Base-by-base conservation (phyloP, 2,329 filamentous ascomycete species). In the Parastagonospora avenae region DNA sequence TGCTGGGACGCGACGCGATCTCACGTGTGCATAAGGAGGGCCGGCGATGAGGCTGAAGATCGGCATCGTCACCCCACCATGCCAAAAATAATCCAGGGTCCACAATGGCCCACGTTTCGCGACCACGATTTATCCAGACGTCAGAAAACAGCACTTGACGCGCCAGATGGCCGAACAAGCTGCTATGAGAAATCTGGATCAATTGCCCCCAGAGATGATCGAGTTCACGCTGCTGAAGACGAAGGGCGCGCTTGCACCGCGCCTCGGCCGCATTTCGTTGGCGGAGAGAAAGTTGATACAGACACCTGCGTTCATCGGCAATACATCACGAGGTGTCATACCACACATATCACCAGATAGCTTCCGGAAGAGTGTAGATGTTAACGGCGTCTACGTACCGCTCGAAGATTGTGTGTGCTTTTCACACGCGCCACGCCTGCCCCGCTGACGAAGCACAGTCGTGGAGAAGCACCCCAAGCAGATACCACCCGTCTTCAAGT, bases 311-410 rank as follows among this genome's bases (percentile, higher is more conserved):
- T 96, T 89, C 72, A 78, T 96, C 51, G 87, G 85, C 43, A 80
- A 89, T 59, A 89, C 90, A 2, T 97, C 94, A 30, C 84, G 94
- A 65, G 94, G 94, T 16, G 85, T 84, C 1, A 79, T 97, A 31
- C 92, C 94, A 44, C 94, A 99, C 76, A 76, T 99, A 58, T 90
- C 92, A 2, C 92, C 92, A 33, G 94, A 99, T 77, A 89, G 89
- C 54, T 79, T 94, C 59, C 72, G 76, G 35, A 86, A 85, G 48
- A 80, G 88, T 64, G 86, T 87, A 1, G 71, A 82, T 4, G 79
- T 95, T 52, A 78, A 79, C 27, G 89, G 89, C 24, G 80, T 90
- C 2, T 96, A 96, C 70, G 79, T 94, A 66, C 90, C 89, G 0
- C 77, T 97, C 27, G 94, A 99, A 79, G 94, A 99, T 74, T 97